Percentiles rank a stretch among this genome's conserved stretches.
phyloP scores from a whole-genome alignment of 2,329 filamentous ascomycete genomes.

The Pleurostoma richardsiae region DNA sequence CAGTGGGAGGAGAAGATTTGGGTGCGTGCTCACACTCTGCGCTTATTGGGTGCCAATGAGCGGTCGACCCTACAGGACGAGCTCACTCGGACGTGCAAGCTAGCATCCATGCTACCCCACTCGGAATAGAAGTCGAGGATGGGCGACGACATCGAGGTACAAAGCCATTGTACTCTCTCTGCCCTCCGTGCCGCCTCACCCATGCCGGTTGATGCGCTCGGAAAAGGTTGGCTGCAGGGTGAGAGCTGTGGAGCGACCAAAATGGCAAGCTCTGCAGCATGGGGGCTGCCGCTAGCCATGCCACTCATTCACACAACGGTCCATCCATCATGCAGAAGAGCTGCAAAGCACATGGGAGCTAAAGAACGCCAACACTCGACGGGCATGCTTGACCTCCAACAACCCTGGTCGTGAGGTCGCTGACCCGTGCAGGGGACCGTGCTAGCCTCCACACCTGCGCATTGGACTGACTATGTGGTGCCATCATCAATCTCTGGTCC shows the following conservation, averaged over 20 bases:
- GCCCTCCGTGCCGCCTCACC: too few species aligned
- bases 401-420: constrained; percentile 10
- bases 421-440: constrained; percentile 4
- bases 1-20: constrained; percentile 7
- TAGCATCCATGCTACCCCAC: constrained; percentile 20
- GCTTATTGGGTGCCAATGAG: constrained; percentile 21
- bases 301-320: constrained; percentile 20
- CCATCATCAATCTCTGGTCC: too few species aligned
- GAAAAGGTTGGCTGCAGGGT: constrained; percentile 16
- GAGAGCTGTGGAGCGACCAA: constrained; percentile 22
- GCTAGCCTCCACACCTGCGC: constrained; percentile 10
- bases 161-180: constrained; percentile 4
- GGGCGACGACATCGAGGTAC: constrained; percentile 7
- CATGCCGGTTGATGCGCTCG: too few species aligned
- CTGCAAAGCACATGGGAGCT: constrained; percentile 11
- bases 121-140: constrained; percentile 5
- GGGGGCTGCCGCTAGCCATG: constrained; percentile 15
- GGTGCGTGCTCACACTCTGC: constrained; percentile 11
- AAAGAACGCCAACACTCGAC: constrained; percentile 3
- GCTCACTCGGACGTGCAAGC: constrained; percentile 19
- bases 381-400: constrained; percentile 16
- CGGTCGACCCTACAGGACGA: constrained; percentile 15
- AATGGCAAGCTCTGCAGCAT: constrained; percentile 20
- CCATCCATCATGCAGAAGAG: constrained; percentile 9
- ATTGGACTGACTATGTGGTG: neutral